Conservation (phyloP, 805 yeast genomes). For the Sugiyamaella chiloensis region DNA sequence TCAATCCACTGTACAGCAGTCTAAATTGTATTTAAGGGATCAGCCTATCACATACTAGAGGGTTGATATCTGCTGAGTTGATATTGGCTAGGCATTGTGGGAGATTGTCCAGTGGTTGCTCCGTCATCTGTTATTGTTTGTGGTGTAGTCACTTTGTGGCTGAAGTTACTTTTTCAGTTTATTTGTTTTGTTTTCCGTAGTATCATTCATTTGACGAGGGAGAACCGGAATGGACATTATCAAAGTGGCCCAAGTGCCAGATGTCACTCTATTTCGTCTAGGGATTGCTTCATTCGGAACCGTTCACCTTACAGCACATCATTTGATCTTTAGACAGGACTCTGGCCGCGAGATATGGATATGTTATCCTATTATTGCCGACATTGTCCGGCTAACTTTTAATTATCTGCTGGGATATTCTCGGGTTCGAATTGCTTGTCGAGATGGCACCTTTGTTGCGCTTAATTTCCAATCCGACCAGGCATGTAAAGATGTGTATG, state of each 20-base stretch:
- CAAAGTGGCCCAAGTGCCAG: conserved; percentile 44
- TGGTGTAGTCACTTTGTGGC: no score
- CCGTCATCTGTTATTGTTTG: no score
- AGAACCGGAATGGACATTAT: conserved; percentile 61
- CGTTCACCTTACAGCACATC: conserved; percentile 71
- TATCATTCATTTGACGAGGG: no score
- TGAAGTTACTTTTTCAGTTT: no score
- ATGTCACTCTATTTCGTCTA: conserved; percentile 54
- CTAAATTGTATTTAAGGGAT: no score
- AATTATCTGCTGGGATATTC: conserved; percentile 29
- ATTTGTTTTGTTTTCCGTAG: no score
- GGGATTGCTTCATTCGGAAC: conserved; percentile 58
- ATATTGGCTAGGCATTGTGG: no score
- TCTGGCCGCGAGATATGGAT: conserved; percentile 75
- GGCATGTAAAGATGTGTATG: conserved; percentile 68
- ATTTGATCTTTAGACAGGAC: conserved; percentile 53
- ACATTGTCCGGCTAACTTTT: conserved; percentile 26
- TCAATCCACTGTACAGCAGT: no score
- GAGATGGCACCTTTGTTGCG: conserved; percentile 80
- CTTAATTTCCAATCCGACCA: conserved; percentile 63
- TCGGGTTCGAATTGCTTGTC: conserved; percentile 68
- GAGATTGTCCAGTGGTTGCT: no score
- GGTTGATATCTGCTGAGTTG: no score
- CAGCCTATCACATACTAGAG: no score
- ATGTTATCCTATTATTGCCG: conserved; percentile 79